A percentile compares a stretch with the other conserved stretches of the same genome.
phyloP scores from a whole-genome alignment of 2,329 filamentous ascomycete species.

The Hypoxylon sp. region DNA sequence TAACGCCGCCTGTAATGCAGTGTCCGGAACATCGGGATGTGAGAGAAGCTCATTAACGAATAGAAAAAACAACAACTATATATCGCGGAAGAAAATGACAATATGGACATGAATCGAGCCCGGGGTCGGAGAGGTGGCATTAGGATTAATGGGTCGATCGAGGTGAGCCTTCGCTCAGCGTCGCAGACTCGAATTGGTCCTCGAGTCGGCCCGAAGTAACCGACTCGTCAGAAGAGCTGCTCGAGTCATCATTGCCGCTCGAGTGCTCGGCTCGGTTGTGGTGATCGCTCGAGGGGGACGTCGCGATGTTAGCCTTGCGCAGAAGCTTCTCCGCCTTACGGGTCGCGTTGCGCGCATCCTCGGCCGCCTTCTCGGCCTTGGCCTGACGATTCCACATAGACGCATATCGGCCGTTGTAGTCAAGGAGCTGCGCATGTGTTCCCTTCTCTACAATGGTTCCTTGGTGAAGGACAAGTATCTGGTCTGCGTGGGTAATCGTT shows the following conservation, averaged over 20 bases:
- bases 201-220: conserved; percentile 28
- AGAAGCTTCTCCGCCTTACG: conserved; percentile 54
- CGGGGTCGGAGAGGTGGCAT: conserved; percentile 19
- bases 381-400: conserved; percentile 93
- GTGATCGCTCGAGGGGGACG: conserved; percentile 40
- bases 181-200: conserved; percentile 26
- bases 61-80: conserved; percentile 39
- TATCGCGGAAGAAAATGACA: conserved; percentile 32
- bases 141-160: conserved; percentile 37
- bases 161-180: conserved; percentile 19
- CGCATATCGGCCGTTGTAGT: conserved; percentile 74
- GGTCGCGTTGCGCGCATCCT: conserved; percentile 59
- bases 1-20: conserved; percentile 45
- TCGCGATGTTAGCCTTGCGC: conserved; percentile 58
- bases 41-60: conserved; percentile 39
- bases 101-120: conserved; percentile 31
- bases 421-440: conserved; percentile 78
- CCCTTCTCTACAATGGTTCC: conserved; percentile 81
- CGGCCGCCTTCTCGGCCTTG: conserved; percentile 74
- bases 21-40: conserved; percentile 23
- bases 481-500: conserved; percentile 84
- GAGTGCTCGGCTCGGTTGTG: conserved; percentile 43
- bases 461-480: conserved; percentile 79
- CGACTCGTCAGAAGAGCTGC: conserved; percentile 47
- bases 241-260: conserved; percentile 52